Percentiles rank a stretch among this genome's conserved stretches.
Evolutionary conservation across 306 rosid species (phyloP).

Genomic region (Cucumis sativus): DNA sequence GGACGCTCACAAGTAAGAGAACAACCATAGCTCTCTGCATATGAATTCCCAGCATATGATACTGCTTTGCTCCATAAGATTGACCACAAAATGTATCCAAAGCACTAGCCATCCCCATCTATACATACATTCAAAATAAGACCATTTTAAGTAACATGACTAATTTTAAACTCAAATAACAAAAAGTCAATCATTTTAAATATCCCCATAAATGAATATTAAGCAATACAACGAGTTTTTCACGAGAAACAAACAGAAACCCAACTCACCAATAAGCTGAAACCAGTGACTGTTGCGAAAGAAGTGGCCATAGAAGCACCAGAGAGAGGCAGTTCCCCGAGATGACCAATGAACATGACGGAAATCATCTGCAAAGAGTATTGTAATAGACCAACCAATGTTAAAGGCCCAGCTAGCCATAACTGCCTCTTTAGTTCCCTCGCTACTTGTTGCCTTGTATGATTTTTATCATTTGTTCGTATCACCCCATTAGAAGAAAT

Average conservation of each 20-base stretch:
- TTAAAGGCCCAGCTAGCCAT: slow-evolving; percentile 69
- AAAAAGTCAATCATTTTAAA: neutral
- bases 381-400: slow-evolving; percentile 34
- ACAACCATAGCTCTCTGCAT: slow-evolving; percentile 53
- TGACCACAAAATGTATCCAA: slow-evolving; percentile 78
- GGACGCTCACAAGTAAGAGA: slow-evolving; percentile 27
- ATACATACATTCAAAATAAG: neutral
- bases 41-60: slow-evolving; percentile 52
- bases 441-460: neutral
- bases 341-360: slow-evolving; percentile 69
- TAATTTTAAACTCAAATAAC: neutral
- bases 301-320: slow-evolving; percentile 73
- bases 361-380: slow-evolving; percentile 45
- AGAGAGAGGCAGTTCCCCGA: slow-evolving; percentile 42
- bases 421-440: slow-evolving; percentile 60
- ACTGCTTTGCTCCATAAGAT: slow-evolving; percentile 43
- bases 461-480: neutral
- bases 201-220: neutral
- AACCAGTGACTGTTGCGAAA: slow-evolving; percentile 60
- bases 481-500: neutral
- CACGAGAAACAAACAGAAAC: neutral
- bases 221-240: neutral
- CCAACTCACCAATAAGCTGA: slow-evolving; percentile 49
- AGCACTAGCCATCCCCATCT: slow-evolving; percentile 70
- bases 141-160: neutral